Conservation (phyloP, 441 rosid species). For the Kokia cookei region DNA sequence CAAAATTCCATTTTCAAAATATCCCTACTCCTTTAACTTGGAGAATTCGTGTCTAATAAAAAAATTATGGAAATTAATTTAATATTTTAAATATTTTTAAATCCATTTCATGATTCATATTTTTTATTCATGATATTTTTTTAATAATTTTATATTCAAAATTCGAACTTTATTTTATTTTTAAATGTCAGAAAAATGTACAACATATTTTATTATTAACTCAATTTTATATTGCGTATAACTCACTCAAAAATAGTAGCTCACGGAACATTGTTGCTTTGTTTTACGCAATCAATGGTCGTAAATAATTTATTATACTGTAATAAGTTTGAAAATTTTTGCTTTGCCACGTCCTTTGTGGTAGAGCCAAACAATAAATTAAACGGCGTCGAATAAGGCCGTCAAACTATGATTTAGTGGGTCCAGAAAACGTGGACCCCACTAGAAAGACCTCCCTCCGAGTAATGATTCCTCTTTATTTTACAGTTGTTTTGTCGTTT, state of each 20-base stretch:
- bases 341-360: background rate
- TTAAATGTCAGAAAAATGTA: too few species aligned
- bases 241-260: background rate
- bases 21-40: too few species aligned
- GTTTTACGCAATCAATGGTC: background rate
- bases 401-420: conserved; percentile 8
- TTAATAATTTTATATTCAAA: too few species aligned
- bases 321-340: background rate
- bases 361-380: background rate
- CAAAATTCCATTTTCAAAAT: too few species aligned
- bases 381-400: background rate
- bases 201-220: too few species aligned
- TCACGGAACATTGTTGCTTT: background rate
- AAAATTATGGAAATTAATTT: too few species aligned
- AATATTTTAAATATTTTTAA: too few species aligned
- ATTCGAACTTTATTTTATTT: too few species aligned
- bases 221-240: background rate
- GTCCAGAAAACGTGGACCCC: background rate
- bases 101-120: too few species aligned
- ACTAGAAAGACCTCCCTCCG: background rate
- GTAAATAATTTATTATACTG: background rate
- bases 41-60: too few species aligned
- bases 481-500: conserved; percentile 13
- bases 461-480: conserved; percentile 12
- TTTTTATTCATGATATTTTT: too few species aligned